Percentiles rank a stretch among this genome's conserved stretches.
Evolutionary conservation across 2,329 filamentous ascomycete species (phyloP).

Genomic region (Madurella fahalii): DNA sequence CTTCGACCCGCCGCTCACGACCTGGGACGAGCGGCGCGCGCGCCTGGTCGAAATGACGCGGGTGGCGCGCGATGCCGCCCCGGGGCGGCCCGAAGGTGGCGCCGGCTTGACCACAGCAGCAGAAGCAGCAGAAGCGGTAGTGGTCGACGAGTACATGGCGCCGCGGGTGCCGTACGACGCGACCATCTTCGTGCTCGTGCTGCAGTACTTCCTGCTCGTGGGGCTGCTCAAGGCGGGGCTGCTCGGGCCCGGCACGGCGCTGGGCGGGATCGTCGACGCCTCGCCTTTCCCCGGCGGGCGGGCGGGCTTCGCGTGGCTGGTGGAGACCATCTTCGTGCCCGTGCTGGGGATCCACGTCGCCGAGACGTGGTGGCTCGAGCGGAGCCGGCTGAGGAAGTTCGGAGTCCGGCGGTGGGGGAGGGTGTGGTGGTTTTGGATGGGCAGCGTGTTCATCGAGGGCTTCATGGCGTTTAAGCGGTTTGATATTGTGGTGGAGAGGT

Average conservation of each 20-base stretch:
- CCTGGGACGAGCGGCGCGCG: constrained; percentile 62
- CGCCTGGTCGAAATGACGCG: constrained; percentile 69
- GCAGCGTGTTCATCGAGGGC: constrained; percentile 52
- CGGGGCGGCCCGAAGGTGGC: not conserved
- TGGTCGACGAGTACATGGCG: constrained; percentile 38
- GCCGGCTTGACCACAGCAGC: not conserved
- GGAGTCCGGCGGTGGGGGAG: constrained; percentile 41
- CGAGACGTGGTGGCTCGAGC: constrained; percentile 57
- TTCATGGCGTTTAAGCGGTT: constrained; percentile 47
- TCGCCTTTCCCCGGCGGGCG: constrained; percentile 54
- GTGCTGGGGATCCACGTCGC: constrained; percentile 61
- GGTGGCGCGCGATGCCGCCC: constrained; percentile 52
- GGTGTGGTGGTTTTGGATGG: constrained; percentile 56
- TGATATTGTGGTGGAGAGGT: constrained; percentile 43
- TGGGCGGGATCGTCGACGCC: constrained; percentile 47
- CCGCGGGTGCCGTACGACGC: constrained; percentile 44
- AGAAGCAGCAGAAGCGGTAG: constrained; percentile 23
- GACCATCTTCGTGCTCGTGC: constrained; percentile 51
- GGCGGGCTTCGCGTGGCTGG: constrained; percentile 53
- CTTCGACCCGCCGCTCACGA: constrained; percentile 66
- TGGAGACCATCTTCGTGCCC: constrained; percentile 53
- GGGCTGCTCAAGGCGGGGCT: constrained; percentile 42
- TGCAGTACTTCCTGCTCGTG: constrained; percentile 51
- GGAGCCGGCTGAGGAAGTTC: constrained; percentile 43
- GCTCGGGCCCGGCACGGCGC: constrained; percentile 48